Base-by-base conservation (phyloP, 1,284 basidiomycete genomes). In the Lentinula novae-zelandiae region DNA sequence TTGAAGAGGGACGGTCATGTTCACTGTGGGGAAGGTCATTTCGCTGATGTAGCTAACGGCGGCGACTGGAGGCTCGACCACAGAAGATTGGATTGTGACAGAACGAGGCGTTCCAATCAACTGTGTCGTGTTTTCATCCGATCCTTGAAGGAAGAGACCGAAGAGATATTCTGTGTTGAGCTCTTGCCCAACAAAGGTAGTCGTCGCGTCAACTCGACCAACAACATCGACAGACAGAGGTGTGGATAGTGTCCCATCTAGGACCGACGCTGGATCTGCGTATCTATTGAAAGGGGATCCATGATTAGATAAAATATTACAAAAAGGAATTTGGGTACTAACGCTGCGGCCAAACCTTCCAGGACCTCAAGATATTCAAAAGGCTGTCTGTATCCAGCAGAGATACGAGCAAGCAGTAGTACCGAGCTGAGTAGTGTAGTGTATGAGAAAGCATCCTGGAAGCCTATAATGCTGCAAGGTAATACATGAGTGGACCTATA, bases 121-220 rank as follows among this genome's bases (percentile, higher is more conserved):
- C 38, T 53, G 58, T 9, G 50, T 53, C 3, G 27, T 42, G 15
- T 60, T 60, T 6, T 40, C 22, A 5, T 46, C 49, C 17, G 40
- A 27, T 10, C 40, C 51, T 44, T 60, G 33, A 27, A 52, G 34
- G 50, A 53, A 53, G 36, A 60, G 51, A 13, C 58, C 50, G 7
- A 53, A 60, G 15, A 60, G 58, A 44, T 53, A 60, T 44, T 60
- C 58, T 4, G 12, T 60, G n/a, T 60, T 58, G 57, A 58, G 57
- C n/a, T 58, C 49, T 15, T 51, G 46, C 6, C 57, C 57, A 22
- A 58, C 57, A 17, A 60, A 58, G 20, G 54, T 56, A 2, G 54
- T 56, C 3, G 54, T 56, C 3, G 40, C 54, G 44, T 56, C 54
- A 56, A 56, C 44, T 13, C 54, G 40, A 17, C 54, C 54, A 3